phyloP scores from a whole-genome alignment of 1,284 basidiomycete species.

The Melampsora larici-populina region DNA sequence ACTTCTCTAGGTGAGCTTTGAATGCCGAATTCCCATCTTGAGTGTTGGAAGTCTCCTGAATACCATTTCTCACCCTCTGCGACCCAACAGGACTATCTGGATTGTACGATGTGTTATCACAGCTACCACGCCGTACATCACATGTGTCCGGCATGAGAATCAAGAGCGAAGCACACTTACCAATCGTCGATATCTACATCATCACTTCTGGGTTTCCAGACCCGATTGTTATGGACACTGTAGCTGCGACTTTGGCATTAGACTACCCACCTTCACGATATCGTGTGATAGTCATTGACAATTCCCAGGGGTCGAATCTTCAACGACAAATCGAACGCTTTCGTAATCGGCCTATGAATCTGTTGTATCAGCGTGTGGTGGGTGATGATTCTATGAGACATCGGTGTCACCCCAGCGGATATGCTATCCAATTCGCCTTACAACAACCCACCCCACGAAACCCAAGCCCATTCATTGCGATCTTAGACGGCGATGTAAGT shows the following conservation, averaged over 20 bases:
- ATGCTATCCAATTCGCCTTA: constrained; percentile 50
- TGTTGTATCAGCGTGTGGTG: constrained; percentile 48
- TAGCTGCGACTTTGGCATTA: constrained; percentile 48
- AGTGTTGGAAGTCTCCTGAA: neutral
- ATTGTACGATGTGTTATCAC: neutral
- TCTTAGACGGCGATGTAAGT: constrained; percentile 50
- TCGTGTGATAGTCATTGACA: constrained; percentile 50
- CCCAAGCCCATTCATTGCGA: constrained; percentile 48
- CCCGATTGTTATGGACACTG: constrained; percentile 49
- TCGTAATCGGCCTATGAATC: constrained; percentile 48
- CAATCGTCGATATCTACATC: constrained; percentile 49
- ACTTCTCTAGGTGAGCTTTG: neutral
- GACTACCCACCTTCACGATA: constrained; percentile 51
- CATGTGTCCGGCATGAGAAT: constrained; percentile 46
- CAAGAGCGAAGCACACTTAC: constrained; percentile 48
- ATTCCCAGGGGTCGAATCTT: constrained; percentile 45
- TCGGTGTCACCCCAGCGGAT: constrained; percentile 44
- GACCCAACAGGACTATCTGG: neutral
- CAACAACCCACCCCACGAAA: constrained; percentile 47
- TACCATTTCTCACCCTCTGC: neutral
- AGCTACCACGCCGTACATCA: neutral
- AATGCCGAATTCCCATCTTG: neutral
- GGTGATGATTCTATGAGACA: constrained; percentile 14
- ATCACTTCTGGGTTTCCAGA: constrained; percentile 49
- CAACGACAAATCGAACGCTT: constrained; percentile 46